These are phyloP conservation scores for Bipolaris zeicola DNA, from an alignment of 2,329 filamentous ascomycete genomes.

Conservation along the genomic window DNA sequence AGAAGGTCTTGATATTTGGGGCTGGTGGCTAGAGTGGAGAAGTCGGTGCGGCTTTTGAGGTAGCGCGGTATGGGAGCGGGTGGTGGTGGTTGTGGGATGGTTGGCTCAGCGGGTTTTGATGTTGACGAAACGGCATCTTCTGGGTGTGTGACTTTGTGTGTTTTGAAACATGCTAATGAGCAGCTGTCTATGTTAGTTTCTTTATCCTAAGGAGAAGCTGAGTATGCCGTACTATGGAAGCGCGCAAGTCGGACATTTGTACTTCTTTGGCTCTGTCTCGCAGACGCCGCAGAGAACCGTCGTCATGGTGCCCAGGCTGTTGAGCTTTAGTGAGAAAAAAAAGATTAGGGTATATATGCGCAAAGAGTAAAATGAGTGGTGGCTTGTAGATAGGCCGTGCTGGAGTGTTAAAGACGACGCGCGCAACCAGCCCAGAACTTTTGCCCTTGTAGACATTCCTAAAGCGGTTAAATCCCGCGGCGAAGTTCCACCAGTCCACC, in stretches of 20 bases:
- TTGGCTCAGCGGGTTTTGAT: slow-evolving; percentile 3
- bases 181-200: slow-evolving; percentile 30
- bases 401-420: slow-evolving; percentile 10
- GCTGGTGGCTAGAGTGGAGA: slow-evolving; percentile 37
- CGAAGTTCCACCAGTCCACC: slow-evolving; percentile 36
- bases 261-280: slow-evolving; percentile 52
- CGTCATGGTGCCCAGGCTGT: slow-evolving; percentile 33
- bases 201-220: not conserved
- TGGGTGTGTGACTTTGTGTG: slow-evolving; percentile 36
- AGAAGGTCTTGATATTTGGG: slow-evolving; percentile 36
- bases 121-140: slow-evolving; percentile 6
- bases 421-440: not conserved
- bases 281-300: slow-evolving; percentile 52
- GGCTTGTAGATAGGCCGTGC: not conserved
- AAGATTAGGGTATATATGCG: too few species aligned
- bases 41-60: slow-evolving; percentile 39
- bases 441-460: slow-evolving; percentile 16
- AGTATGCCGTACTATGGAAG: slow-evolving; percentile 50
- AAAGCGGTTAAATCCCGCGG: slow-evolving; percentile 39
- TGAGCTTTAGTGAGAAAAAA: too few species aligned
- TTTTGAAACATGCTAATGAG: slow-evolving; percentile 41
- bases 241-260: slow-evolving; percentile 57
- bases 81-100: slow-evolving; percentile 33
- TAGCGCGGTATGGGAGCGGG: slow-evolving; percentile 40
- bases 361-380: too few species aligned